Conservation (phyloP, 768 basidiomycete species). For the Cystobasidium ongulense region DNA sequence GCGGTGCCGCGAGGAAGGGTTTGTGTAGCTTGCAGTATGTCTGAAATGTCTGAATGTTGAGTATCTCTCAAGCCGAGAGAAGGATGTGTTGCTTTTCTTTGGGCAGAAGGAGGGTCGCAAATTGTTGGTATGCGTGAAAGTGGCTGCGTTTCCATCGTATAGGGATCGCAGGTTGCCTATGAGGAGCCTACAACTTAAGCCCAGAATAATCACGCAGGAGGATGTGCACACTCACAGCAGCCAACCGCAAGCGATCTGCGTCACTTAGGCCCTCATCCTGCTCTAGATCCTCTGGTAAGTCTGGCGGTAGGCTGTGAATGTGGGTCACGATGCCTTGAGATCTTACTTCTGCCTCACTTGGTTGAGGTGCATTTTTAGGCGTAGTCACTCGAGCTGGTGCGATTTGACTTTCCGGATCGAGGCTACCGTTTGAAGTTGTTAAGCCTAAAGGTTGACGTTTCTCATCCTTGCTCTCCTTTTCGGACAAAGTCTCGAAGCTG, state of each 20-base stretch:
- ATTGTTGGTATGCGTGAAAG: not conserved
- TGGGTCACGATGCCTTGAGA: no score
- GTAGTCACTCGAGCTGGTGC: not conserved
- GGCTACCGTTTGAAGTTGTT: not conserved
- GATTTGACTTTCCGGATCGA: not conserved
- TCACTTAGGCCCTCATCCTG: not conserved
- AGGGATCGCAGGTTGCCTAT: not conserved
- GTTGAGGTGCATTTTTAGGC: not conserved
- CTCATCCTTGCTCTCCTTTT: not conserved
- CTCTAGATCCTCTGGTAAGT: not conserved
- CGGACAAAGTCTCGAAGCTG: slow-evolving; percentile 11
- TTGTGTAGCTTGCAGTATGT: not conserved
- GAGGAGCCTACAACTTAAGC: not conserved
- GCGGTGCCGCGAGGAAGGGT: not conserved
- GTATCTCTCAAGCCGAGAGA: not conserved
- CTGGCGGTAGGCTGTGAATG: not conserved
- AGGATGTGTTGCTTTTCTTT: not conserved
- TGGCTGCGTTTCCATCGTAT: not conserved
- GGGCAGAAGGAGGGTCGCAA: not conserved
- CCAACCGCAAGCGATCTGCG: not conserved
- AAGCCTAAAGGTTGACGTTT: not conserved
- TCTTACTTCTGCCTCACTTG: not conserved
- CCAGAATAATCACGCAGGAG: not conserved
- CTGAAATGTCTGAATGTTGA: not conserved
- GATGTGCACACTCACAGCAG: not conserved